Conservation (phyloP, 2,329 filamentous ascomycete genomes). For the Huntiella decipiens region DNA sequence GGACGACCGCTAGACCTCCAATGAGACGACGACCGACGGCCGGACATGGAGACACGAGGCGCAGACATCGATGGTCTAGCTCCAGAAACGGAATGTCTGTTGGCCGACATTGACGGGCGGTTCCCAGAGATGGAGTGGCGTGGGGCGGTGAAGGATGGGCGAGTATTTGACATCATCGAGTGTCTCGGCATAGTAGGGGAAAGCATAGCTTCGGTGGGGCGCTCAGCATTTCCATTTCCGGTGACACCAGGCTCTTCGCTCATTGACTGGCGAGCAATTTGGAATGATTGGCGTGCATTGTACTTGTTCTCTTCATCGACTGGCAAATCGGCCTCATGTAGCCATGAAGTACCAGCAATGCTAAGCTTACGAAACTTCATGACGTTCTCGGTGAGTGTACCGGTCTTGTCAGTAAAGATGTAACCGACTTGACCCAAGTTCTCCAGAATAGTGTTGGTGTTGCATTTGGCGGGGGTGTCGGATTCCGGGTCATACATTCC, state of each 20-base stretch:
- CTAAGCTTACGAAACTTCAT: slow-evolving; percentile 94
- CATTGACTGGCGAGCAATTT: slow-evolving; percentile 8
- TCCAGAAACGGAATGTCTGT: slow-evolving; percentile 15
- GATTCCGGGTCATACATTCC: slow-evolving; percentile 80
- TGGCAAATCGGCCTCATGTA: slow-evolving; percentile 55
- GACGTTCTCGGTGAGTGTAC: slow-evolving; percentile 80
- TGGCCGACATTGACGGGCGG: slow-evolving; percentile 13
- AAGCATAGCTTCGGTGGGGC: slow-evolving; percentile 13
- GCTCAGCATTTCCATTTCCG: slow-evolving; percentile 9
- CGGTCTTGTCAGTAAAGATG: slow-evolving; percentile 87
- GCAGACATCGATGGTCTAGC: slow-evolving; percentile 12
- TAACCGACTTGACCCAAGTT: slow-evolving; percentile 82
- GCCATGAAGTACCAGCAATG: slow-evolving; percentile 73
- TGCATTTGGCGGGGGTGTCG: slow-evolving; percentile 72
- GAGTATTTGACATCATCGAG: slow-evolving; percentile 7
- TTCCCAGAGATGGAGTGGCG: slow-evolving; percentile 12
- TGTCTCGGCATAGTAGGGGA: slow-evolving; percentile 13
- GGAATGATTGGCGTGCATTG: slow-evolving; percentile 9
- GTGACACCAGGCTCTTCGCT: slow-evolving; percentile 4
- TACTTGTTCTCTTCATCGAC: slow-evolving; percentile 9
- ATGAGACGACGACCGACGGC: slow-evolving; percentile 28
- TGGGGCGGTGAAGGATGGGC: slow-evolving; percentile 7
- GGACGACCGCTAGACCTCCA: slow-evolving; percentile 30
- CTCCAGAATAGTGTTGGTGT: slow-evolving; percentile 88
- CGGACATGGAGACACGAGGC: slow-evolving; percentile 17